phyloP scores from a whole-genome alignment of 2,329 filamentous ascomycete genomes.

The Pseudophaeomoniella oleicola region DNA sequence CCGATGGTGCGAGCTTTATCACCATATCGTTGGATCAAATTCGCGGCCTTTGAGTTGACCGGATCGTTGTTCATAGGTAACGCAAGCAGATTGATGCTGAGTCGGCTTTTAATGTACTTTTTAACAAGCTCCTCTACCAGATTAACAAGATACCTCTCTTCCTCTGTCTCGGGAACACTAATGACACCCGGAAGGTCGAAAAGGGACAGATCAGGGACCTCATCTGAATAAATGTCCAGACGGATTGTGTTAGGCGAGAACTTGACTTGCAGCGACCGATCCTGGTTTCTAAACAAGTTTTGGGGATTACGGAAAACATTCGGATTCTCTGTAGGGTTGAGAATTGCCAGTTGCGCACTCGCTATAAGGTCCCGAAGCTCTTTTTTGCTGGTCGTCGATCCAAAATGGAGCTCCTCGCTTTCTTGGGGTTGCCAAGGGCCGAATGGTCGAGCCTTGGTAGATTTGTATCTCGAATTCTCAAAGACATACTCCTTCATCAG shows the following conservation, averaged over 20 bases:
- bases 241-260: slow-evolving; percentile 75
- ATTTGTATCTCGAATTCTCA: slow-evolving; percentile 21
- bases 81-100: slow-evolving; percentile 63
- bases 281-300: slow-evolving; percentile 20
- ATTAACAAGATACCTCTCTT: slow-evolving; percentile 55
- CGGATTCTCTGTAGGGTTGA: slow-evolving; percentile 50
- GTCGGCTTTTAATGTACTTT: slow-evolving; percentile 53
- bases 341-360: slow-evolving; percentile 62
- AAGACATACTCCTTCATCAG: slow-evolving; percentile 52
- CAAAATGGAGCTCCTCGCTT: slow-evolving; percentile 41
- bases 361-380: slow-evolving; percentile 54
- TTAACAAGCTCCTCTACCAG: slow-evolving; percentile 60
- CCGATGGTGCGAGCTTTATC: slow-evolving; percentile 51
- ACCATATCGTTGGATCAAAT: slow-evolving; percentile 39
- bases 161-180: slow-evolving; percentile 47
- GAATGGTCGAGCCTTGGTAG: slow-evolving; percentile 40
- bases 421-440: slow-evolving; percentile 48
- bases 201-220: slow-evolving; percentile 61
- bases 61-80: slow-evolving; percentile 66
- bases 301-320: slow-evolving; percentile 39
- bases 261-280: slow-evolving; percentile 37
- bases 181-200: slow-evolving; percentile 80
- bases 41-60: slow-evolving; percentile 57
- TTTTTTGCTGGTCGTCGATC: slow-evolving; percentile 42
- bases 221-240: slow-evolving; percentile 58